Evolutionary conservation across 768 basidiomycete genomes (phyloP), one percentile per base, ranked within the genome.

Genomic region (Tricholoma terreum): DNA sequence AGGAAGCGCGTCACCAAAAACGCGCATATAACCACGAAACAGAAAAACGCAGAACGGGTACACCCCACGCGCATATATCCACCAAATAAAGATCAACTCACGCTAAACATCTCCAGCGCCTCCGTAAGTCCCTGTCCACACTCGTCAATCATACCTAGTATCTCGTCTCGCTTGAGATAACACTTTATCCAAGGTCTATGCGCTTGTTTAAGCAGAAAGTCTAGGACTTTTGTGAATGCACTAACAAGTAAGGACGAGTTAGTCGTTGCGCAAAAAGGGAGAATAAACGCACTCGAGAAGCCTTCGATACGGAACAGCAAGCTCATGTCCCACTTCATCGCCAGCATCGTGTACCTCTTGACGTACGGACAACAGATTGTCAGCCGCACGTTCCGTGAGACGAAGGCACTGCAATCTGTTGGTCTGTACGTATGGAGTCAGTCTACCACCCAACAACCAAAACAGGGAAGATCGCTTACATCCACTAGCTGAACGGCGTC

Each of bases 111-210:
- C 19, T 27, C 52, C 38, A 54, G 24, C 36, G 52, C 52, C 19
- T 54, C 52, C n/a, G 17, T 31, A 27, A 54, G 77, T 3, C 73
- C 74, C 8, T 74, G 71, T 51, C 85, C 82, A 52, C 85, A 85
- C 4, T 59, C 75, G 0, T 69, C 60, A 15, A 92, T 83, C 33
- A 82, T 79, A 1, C 74, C 72, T 14, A 78, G 66, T 30, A 86
- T 86, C 61, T 92, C 90, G 36, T 89, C 86, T 43, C 88, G 81
- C 65, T 85, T 84, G 34, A 93, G 76, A 64, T 89, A 92, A 4
- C 89, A 78, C 69, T 90, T 90, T 59, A 93, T 71, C 73, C 91
- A 92, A 0, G 90, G 87, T 2, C 89, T 74, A 42, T 82, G 75
- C 11, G 77, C 73, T 59, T 90, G 85, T 60, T 83, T 85, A 55